Evolutionary conservation across 441 rosid species (phyloP).

Genomic region (Adansonia madagascariensis): DNA sequence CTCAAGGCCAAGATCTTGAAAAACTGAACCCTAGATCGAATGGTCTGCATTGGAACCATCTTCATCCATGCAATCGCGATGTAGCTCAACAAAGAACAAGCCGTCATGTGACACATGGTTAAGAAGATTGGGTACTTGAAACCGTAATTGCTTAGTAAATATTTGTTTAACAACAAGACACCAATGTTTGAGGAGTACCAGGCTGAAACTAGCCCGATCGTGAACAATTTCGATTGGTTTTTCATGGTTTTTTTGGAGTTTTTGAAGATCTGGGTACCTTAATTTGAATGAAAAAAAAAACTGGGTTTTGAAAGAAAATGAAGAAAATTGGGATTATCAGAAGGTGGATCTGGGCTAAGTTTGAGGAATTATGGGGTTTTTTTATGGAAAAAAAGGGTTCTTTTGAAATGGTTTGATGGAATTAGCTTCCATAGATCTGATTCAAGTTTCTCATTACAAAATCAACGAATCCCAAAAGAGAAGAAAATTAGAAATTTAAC

Average conservation of each 20-base stretch:
- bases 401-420: not conserved
- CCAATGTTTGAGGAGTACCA: not conserved
- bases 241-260: not conserved
- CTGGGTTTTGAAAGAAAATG: not conserved
- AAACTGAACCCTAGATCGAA: constrained; percentile 11
- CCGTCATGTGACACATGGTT: constrained; percentile 11
- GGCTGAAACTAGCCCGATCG: not conserved
- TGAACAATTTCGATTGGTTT: not conserved
- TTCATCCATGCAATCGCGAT: constrained; percentile 1
- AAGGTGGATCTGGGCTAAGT: not conserved
- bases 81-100: constrained; percentile 7
- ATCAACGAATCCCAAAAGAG: not conserved
- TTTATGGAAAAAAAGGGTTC: not conserved
- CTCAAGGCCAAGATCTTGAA: constrained; percentile 1
- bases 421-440: constrained; percentile 5
- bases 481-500: not conserved
- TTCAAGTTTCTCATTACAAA: not conserved
- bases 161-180: constrained; percentile 1
- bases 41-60: constrained; percentile 3
- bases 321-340: not conserved
- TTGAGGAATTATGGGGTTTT: not conserved
- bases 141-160: not conserved
- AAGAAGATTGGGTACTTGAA: constrained; percentile 2
- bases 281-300: not conserved
- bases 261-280: not conserved